Percentiles rank a stretch among this genome's conserved stretches.
Evolutionary conservation across 768 basidiomycete species (phyloP).

Genomic region (Suillus lakei): DNA sequence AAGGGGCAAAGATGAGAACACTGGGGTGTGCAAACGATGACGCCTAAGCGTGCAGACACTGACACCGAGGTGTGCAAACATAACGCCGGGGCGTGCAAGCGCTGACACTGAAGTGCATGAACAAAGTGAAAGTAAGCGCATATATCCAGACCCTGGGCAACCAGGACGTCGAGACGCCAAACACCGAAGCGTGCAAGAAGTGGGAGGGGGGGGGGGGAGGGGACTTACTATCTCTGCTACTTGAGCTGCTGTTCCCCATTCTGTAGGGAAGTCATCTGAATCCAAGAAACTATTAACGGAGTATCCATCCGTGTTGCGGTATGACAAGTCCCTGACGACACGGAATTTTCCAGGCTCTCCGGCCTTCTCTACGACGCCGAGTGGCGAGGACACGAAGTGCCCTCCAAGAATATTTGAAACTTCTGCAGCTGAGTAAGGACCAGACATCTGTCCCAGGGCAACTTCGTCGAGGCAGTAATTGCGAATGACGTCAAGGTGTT

Average conservation of each 20-base stretch:
- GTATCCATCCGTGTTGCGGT: background rate
- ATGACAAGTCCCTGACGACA: conserved; percentile 26
- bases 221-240: background rate
- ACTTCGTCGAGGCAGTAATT: conserved; percentile 9
- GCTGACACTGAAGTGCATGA: too few relatives aligned
- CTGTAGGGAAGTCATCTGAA: background rate
- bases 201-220: too few relatives aligned
- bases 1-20: too few relatives aligned
- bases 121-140: too few relatives aligned
- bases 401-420: background rate
- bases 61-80: too few relatives aligned
- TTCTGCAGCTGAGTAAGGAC: background rate
- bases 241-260: background rate
- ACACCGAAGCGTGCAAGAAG: too few relatives aligned
- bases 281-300: conserved; percentile 15
- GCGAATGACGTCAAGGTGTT: conserved; percentile 8
- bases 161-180: too few relatives aligned
- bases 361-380: background rate
- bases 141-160: too few relatives aligned
- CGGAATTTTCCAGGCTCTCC: conserved; percentile 11
- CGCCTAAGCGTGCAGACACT: too few relatives aligned
- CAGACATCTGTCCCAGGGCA: conserved; percentile 2
- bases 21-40: too few relatives aligned
- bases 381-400: background rate
- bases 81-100: too few relatives aligned